phyloP scores from a whole-genome alignment of 805 yeast species.

The Saturnispora besseyi region DNA sequence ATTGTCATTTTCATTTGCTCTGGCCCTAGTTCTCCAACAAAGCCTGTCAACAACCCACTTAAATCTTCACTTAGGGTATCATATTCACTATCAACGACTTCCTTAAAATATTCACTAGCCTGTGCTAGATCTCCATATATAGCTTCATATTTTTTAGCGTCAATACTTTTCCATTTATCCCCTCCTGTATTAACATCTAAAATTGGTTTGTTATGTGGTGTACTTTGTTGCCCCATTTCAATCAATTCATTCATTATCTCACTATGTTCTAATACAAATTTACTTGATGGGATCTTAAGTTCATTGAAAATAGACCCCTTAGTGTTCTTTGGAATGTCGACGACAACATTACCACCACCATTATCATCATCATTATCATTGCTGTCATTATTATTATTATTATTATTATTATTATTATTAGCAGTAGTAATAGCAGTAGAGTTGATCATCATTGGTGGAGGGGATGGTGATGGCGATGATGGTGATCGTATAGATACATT shows the following conservation, averaged over 20 bases:
- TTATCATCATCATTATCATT: not conserved
- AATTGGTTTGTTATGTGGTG: slow-evolving; percentile 9
- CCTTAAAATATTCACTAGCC: slow-evolving; percentile 23
- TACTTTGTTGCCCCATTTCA: slow-evolving; percentile 13
- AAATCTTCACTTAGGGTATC: slow-evolving; percentile 45
- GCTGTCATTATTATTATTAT: not conserved
- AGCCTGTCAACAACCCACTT: slow-evolving; percentile 56
- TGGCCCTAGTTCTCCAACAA: slow-evolving; percentile 61
- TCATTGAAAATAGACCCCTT: not conserved
- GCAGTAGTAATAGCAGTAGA: not conserved
- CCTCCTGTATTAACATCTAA: not conserved
- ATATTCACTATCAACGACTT: slow-evolving; percentile 27
- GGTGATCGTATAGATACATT: not conserved
- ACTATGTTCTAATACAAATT: slow-evolving; percentile 1
- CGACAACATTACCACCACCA: not conserved
- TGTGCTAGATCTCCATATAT: slow-evolving; percentile 25
- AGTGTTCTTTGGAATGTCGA: not conserved
- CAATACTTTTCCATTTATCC: slow-evolving; percentile 15
- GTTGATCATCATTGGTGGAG: not conserved
- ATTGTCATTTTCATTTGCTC: slow-evolving; percentile 61
- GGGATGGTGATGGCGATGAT: not conserved
- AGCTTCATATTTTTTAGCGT: slow-evolving; percentile 21
- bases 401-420: not conserved
- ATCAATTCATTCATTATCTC: slow-evolving; percentile 13
- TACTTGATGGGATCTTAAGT: not conserved